Percentiles rank a stretch among this genome's conserved stretches.
phyloP scores from a whole-genome alignment of 2,329 filamentous ascomycete genomes.

The Colletotrichum gigasporum region DNA sequence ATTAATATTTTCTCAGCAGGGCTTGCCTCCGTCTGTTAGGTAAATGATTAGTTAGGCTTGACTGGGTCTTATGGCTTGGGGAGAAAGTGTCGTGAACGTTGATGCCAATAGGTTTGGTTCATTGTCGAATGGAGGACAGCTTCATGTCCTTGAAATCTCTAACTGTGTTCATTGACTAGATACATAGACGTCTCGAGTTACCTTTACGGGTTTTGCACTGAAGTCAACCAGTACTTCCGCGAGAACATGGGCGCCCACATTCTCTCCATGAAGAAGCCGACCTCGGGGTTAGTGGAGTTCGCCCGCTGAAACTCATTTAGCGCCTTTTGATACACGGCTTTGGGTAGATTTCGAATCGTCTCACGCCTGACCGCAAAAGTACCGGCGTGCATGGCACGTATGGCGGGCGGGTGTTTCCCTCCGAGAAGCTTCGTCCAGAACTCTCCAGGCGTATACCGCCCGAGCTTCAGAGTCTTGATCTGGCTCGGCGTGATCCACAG shows the following conservation, averaged over 20 bases:
- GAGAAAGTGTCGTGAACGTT: too few relatives aligned
- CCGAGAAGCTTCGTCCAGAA: constrained; percentile 25
- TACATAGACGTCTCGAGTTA: too few relatives aligned
- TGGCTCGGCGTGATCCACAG: constrained; percentile 32
- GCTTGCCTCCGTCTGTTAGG: too few relatives aligned
- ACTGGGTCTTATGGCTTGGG: too few relatives aligned
- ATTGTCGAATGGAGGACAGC: too few relatives aligned
- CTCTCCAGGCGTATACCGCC: constrained; percentile 25
- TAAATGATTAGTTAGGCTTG: too few relatives aligned
- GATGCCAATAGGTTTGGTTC: too few relatives aligned
- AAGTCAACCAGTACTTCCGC: constrained; percentile 13
- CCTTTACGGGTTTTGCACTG: constrained; percentile 6
- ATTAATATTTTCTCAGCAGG: too few relatives aligned
- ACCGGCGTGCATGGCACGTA: constrained; percentile 32
- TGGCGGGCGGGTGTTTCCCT: constrained; percentile 23
- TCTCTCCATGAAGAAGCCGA: constrained; percentile 32
- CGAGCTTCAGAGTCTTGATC: constrained; percentile 10
- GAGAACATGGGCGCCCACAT: constrained; percentile 34
- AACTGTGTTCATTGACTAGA: too few relatives aligned
- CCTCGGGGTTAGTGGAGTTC: constrained; percentile 29
- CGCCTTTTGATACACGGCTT: constrained; percentile 10
- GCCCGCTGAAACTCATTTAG: constrained; percentile 27
- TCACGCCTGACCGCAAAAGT: constrained; percentile 28
- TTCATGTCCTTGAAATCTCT: too few relatives aligned
- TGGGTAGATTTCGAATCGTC: constrained; percentile 24